A percentile compares a stretch with the other conserved stretches of the same genome.
Conservation (phyloP, 164 flowering plant species). For the Magnolia changhungtana region DNA sequence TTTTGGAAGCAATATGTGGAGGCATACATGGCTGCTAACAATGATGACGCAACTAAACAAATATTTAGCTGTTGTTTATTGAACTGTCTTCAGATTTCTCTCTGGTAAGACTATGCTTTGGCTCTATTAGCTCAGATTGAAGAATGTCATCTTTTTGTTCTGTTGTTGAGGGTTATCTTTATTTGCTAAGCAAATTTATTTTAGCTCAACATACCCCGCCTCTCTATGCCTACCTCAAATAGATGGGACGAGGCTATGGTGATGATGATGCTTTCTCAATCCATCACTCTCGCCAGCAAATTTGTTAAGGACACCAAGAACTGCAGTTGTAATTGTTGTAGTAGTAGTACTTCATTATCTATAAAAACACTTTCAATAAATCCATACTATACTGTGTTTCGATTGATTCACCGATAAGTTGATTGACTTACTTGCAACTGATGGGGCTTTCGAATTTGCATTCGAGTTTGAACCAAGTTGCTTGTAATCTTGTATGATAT, state of each 20-base stretch:
- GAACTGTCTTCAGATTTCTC: slow-evolving; percentile 77
- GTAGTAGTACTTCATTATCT: background rate
- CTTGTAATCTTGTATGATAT: no score
- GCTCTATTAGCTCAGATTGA: background rate
- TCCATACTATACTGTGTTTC: background rate
- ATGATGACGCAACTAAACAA: slow-evolving; percentile 84
- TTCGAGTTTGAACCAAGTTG: no score
- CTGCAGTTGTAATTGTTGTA: background rate
- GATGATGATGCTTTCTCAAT: background rate
- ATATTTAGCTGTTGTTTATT: slow-evolving; percentile 87
- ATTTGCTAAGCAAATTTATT: no score
- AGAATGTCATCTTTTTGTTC: background rate
- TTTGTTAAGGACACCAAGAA: background rate
- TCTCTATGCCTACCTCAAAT: background rate
- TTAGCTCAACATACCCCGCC: background rate
- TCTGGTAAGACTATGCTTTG: slow-evolving; percentile 51
- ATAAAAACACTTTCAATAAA: background rate
- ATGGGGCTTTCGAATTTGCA: no score
- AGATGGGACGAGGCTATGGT: background rate
- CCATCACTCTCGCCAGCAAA: background rate
- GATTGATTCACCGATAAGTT: background rate
- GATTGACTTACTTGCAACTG: background rate
- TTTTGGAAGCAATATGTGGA: slow-evolving; percentile 99
- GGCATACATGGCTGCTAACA: slow-evolving; percentile 78
- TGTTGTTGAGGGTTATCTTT: no score